These are phyloP conservation scores for Arachis monticola DNA, from an alignment of 331 rosid species.

Conservation along the genomic window DNA sequence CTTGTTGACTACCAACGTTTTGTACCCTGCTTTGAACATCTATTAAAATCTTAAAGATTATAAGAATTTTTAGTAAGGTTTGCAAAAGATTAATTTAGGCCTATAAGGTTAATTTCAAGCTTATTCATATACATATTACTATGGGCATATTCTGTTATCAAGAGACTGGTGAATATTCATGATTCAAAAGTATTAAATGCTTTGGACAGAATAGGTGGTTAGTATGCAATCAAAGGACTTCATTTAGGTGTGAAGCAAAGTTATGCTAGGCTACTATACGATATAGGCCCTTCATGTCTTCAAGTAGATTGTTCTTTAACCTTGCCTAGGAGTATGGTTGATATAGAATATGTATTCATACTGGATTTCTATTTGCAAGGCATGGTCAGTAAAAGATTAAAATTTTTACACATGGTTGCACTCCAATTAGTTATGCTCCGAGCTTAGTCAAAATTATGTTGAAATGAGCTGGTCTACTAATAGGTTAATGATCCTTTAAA, in stretches of 20 bases:
- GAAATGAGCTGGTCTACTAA: background rate
- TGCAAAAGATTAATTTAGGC: conserved; percentile 27
- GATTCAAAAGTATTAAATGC: conserved; percentile 2
- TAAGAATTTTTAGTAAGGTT: conserved; percentile 3
- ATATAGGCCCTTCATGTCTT: conserved; percentile 2
- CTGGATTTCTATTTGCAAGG: conserved; percentile 3
- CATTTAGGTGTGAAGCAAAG: background rate
- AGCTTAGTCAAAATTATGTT: no score
- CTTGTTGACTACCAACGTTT: no score
- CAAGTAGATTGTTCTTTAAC: conserved; percentile 11
- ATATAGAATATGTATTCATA: conserved; percentile 10
- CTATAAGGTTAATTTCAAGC: conserved; percentile 20
- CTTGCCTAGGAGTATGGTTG: conserved; percentile 13
- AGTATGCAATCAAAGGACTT: background rate
- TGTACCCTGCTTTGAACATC: no score
- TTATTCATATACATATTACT: conserved; percentile 29
- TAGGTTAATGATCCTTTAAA: conserved; percentile 39
- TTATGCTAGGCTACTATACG: conserved; percentile 23
- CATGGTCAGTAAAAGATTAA: no score
- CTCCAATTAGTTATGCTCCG: no score
- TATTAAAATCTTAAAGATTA: background rate
- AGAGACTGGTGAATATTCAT: conserved; percentile 17
- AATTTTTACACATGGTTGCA: no score
- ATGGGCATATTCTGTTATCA: conserved; percentile 4
- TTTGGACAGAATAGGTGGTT: conserved; percentile 1